These are phyloP conservation scores for Carex myosuroides DNA, from an alignment of 176 grass and related monocot species.

Conservation along the genomic window DNA sequence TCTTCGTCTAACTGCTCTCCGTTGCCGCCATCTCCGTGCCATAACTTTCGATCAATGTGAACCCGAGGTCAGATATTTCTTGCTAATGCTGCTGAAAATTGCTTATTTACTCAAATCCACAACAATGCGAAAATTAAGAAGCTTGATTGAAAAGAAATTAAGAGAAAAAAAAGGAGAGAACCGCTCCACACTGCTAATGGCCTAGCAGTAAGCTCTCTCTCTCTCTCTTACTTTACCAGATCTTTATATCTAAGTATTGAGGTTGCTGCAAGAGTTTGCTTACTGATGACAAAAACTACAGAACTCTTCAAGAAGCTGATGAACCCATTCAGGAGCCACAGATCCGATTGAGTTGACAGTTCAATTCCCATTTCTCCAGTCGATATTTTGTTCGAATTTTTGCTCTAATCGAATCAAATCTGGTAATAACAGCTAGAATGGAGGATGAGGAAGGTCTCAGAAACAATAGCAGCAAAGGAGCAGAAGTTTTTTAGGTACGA, in stretches of 20 bases:
- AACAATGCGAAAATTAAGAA: too few species aligned
- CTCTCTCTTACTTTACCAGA: neutral
- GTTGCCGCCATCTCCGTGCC: too few species aligned
- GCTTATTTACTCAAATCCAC: too few species aligned
- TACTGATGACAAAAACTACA: constrained; percentile 30
- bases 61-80: too few species aligned
- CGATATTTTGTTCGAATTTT: neutral
- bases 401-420: neutral
- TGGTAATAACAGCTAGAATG: neutral
- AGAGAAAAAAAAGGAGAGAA: neutral
- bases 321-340: constrained; percentile 28
- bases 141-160: neutral
- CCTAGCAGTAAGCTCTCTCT: neutral
- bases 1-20: too few species aligned
- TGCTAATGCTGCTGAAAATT: too few species aligned
- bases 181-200: neutral
- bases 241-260: neutral
- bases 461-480: constrained; percentile 76
- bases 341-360: neutral
- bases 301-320: constrained; percentile 32
- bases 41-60: too few species aligned
- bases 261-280: neutral
- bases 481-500: constrained; percentile 56
- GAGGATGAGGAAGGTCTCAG: constrained; percentile 46
- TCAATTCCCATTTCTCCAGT: neutral